Evolutionary conservation across 2,329 filamentous ascomycete genomes (phyloP), one percentile per base, ranked within the genome.

Genomic region (Penicillium olsonii): DNA sequence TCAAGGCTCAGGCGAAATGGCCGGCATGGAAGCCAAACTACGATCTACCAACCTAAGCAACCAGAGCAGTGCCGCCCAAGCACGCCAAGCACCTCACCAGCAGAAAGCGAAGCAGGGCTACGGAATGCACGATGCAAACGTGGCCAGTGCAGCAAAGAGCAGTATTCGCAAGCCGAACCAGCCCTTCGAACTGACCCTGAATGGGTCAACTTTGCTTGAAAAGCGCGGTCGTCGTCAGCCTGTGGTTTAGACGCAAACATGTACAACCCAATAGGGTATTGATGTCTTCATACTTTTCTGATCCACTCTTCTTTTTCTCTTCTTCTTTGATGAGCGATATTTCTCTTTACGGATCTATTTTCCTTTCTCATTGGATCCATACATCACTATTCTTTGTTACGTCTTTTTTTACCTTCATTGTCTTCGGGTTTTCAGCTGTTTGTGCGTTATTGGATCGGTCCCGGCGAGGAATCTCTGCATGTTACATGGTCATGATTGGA

Each of bases 131-230:
- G 92, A 88, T 45, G 83, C 92, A 0, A 79, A 87, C 1, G 88
- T 96, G 0, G 89, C 92, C 0, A 87, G 88, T 0, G 91, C 92
- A 0, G 92, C 90, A 3, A 87, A 87, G 62, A 85, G 89, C 64
- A 90, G 90, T 65, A 90, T 94, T 34, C 78, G 82, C 26, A 81
- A 84, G 55, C 84, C 88, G 60, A 88, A 87, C 70, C 91, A 90
- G 26, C 85, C 88, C 0, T 99, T 99, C 60, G 94, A 99, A 72
- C 81, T 99, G 39, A 96, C 85, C 65, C 76, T 99, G 31, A 90
- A 95, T 57, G 94, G 94, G 48, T 89, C 94, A 1, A 97, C 92
- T 1, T 73, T 99, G 43, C 77, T 99, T 4, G 92, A 92, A 26
- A 84, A 92, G 61, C 75, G 84, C 56, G 76, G 77, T 22, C 82